Percentiles rank a stretch among this genome's conserved stretches.
phyloP scores from a whole-genome alignment of 2,329 filamentous ascomycete species.

The Fusarium illudens region DNA sequence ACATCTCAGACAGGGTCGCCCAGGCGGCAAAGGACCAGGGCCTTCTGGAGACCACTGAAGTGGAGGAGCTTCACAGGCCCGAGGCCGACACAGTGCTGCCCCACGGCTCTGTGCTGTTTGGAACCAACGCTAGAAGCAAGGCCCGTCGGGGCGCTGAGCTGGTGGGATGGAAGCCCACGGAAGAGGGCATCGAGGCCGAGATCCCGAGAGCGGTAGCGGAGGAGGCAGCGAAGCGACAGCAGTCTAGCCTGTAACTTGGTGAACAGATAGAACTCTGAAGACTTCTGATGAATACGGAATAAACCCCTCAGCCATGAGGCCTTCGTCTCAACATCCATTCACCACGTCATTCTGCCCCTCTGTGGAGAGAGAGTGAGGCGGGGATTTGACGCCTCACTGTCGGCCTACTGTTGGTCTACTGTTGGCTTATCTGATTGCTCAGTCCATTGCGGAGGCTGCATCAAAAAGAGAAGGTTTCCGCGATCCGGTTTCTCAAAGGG shows the following conservation, averaged over 20 bases:
- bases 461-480: conserved; percentile 36
- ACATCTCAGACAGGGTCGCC: conserved; percentile 44
- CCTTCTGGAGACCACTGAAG: conserved; percentile 31
- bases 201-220: conserved; percentile 42
- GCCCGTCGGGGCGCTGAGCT: conserved; percentile 61
- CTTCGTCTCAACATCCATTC: background rate
- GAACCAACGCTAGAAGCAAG: conserved; percentile 63
- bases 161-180: conserved; percentile 63
- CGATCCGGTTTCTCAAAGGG: conserved; percentile 3
- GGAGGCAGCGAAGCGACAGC: conserved; percentile 29
- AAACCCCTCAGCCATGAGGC: background rate
- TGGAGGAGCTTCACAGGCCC: conserved; percentile 46
- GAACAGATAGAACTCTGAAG: background rate
- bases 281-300: background rate
- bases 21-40: conserved; percentile 40
- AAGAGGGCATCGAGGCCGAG: conserved; percentile 57
- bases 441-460: background rate
- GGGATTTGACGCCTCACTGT: background rate
- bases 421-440: background rate
- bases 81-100: conserved; percentile 56
- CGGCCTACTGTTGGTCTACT: too few species aligned
- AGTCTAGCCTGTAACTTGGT: conserved; percentile 1
- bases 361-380: background rate
- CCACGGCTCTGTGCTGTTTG: conserved; percentile 60
- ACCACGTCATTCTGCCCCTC: background rate